phyloP scores from a whole-genome alignment of 164 flowering plant species.

The Sextonia rubra region DNA sequence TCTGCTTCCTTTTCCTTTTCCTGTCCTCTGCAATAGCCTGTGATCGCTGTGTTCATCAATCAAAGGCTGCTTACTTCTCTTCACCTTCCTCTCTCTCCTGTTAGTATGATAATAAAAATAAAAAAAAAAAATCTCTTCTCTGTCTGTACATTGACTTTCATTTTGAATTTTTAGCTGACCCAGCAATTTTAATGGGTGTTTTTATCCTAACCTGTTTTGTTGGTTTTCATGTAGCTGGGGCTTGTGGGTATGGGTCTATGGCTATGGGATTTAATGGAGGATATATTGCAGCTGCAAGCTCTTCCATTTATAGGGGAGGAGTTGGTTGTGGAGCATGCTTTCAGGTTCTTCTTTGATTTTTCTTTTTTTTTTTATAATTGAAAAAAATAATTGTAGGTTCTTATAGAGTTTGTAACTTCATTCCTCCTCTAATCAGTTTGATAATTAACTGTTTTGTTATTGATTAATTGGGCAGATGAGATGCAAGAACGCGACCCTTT shows the following conservation, averaged over 20 bases:
- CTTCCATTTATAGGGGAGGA: slow-evolving; percentile 66
- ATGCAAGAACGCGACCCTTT: slow-evolving; percentile 58
- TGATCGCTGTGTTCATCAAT: slow-evolving; percentile 70
- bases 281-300: slow-evolving; percentile 59
- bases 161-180: not conserved
- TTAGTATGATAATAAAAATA: slow-evolving; percentile 25
- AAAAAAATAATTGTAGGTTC: too few species aligned
- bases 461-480: slow-evolving; percentile 43
- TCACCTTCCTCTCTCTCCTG: slow-evolving; percentile 42
- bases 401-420: not conserved
- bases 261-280: slow-evolving; percentile 59
- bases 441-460: not conserved
- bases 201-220: not conserved
- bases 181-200: not conserved
- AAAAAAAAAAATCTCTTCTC: not conserved
- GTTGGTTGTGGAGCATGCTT: slow-evolving; percentile 92
- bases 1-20: slow-evolving; percentile 29
- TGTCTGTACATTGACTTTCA: not conserved
- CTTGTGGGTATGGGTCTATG: slow-evolving; percentile 83
- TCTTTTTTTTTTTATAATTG: not conserved
- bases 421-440: not conserved
- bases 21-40: slow-evolving; percentile 58
- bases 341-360: slow-evolving; percentile 36
- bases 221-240: slow-evolving; percentile 53
- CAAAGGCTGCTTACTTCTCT: slow-evolving; percentile 60